Conservation (phyloP, 306 rosid species). For the Clitoria ternatea region DNA sequence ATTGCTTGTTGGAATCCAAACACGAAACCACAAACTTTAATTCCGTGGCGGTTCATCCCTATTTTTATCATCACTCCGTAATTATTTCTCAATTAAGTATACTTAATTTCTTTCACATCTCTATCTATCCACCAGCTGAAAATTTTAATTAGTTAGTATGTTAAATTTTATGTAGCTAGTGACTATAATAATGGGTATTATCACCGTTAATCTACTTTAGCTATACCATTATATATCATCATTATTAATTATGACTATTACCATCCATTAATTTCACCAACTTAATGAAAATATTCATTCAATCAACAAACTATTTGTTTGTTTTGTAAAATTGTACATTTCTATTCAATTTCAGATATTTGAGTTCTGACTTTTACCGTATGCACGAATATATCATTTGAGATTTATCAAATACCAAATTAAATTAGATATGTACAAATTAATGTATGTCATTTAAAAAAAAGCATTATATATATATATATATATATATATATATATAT, state of each 20-base stretch:
- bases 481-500: neutral
- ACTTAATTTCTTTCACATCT: neutral
- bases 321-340: too few species aligned
- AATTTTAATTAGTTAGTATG: too few species aligned
- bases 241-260: neutral
- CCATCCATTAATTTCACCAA: neutral
- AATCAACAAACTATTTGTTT: neutral
- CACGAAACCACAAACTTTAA: constrained; percentile 69
- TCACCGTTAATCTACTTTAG: neutral
- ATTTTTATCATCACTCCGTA: constrained; percentile 3
- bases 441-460: too few species aligned
- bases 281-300: neutral
- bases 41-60: constrained; percentile 14
- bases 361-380: neutral
- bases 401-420: neutral
- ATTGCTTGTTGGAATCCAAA: constrained; percentile 65
- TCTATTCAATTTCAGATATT: neutral
- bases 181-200: neutral
- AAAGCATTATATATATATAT: too few species aligned
- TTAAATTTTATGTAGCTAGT: neutral
- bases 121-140: neutral
- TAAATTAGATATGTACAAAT: neutral
- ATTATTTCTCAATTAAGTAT: neutral
- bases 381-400: neutral
- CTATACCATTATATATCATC: neutral